Evolutionary conservation across 495 filamentous ascomycete genomes (phyloP).

Genomic region (Aspergillus heteromorphus): DNA sequence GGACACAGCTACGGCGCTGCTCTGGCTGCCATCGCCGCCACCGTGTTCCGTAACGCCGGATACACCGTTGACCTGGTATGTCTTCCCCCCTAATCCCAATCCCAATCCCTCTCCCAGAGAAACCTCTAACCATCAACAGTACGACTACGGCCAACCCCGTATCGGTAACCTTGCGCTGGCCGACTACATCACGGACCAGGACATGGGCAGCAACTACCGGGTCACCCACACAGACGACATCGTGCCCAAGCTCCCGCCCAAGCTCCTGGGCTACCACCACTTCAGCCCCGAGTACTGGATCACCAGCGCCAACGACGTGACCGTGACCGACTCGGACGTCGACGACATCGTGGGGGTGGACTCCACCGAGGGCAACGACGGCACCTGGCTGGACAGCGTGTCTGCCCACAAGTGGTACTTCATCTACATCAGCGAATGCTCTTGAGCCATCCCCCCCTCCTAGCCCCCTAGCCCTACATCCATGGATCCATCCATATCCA

Average conservation of each 20-base stretch:
- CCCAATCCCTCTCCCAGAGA: not conserved
- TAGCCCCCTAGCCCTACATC: not conserved
- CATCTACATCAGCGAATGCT: conserved; percentile 13
- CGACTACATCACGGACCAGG: conserved; percentile 44
- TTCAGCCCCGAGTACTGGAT: conserved; percentile 62
- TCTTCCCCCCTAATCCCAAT: not conserved
- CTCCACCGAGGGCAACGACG: conserved; percentile 30
- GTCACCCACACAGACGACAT: conserved; percentile 62
- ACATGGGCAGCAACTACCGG: conserved; percentile 46
- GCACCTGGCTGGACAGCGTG: conserved; percentile 9
- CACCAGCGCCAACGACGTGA: conserved; percentile 21
- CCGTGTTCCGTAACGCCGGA: conserved; percentile 45
- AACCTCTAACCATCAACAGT: conserved; percentile 24
- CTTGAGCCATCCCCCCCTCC: not conserved
- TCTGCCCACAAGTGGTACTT: conserved; percentile 44
- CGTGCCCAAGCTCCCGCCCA: conserved; percentile 54
- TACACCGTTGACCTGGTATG: conserved; percentile 21
- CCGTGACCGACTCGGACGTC: conserved; percentile 30
- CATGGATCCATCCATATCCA: too few relatives aligned
- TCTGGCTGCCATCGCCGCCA: conserved; percentile 53
- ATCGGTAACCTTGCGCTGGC: conserved; percentile 51
- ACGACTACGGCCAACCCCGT: conserved; percentile 61
- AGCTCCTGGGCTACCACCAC: conserved; percentile 51
- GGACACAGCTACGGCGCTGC: conserved; percentile 64
- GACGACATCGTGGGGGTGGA: conserved; percentile 16